phyloP scores from a whole-genome alignment of 2,329 filamentous ascomycete genomes.

The Aulographum hederae region DNA sequence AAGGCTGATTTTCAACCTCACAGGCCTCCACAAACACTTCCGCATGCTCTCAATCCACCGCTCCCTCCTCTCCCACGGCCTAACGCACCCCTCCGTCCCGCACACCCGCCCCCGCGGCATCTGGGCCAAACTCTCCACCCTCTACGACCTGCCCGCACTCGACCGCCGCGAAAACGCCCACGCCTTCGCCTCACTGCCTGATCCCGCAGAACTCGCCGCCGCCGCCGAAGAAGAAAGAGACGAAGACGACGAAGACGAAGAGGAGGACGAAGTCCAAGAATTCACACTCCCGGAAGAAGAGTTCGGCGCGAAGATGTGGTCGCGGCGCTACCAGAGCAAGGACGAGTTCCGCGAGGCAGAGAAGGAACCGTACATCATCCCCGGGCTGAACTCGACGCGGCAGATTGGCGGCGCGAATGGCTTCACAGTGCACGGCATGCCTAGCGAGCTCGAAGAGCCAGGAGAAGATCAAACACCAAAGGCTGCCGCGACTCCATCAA shows the following conservation, averaged over 20 bases:
- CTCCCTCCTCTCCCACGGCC: constrained; percentile 58
- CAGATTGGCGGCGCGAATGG: too few relatives aligned
- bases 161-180: constrained; percentile 59
- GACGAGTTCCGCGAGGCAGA: too few relatives aligned
- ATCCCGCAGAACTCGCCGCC: constrained; percentile 15
- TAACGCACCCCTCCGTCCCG: constrained; percentile 46
- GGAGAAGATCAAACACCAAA: too few relatives aligned
- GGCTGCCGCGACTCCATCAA: too few relatives aligned
- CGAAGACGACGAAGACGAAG: neutral
- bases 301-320: too few relatives aligned
- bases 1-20: too few relatives aligned
- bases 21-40: constrained; percentile 87
- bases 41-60: constrained; percentile 76
- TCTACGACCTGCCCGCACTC: constrained; percentile 73
- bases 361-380: too few relatives aligned
- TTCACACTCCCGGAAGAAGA: neutral
- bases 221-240: neutral
- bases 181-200: constrained; percentile 38
- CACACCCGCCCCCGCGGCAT: constrained; percentile 86
- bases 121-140: constrained; percentile 67
- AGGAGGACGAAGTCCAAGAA: neutral
- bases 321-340: too few relatives aligned
- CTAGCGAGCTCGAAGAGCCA: too few relatives aligned
- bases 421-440: too few relatives aligned
- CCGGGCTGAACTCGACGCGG: too few relatives aligned